Conservation (phyloP, 306 rosid species). For the Albizia julibrissin region DNA sequence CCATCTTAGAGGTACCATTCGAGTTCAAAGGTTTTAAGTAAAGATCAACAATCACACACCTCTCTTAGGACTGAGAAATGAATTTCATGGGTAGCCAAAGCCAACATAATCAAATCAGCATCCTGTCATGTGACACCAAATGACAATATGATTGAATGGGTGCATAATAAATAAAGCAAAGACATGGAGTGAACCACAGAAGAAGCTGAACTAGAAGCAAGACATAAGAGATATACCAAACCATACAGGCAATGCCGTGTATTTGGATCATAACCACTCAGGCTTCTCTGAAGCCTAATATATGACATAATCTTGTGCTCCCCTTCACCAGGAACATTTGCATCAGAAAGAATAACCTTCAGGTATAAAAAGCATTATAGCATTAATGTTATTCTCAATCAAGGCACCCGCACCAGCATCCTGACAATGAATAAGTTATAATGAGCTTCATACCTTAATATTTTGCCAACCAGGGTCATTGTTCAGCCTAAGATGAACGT, state of each 20-base stretch:
- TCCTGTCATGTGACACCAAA: conserved; percentile 60
- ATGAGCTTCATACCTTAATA: conserved; percentile 60
- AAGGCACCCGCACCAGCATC: conserved; percentile 1
- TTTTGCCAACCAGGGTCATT: conserved; percentile 97
- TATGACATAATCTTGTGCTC: conserved; percentile 99
- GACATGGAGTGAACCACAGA: not conserved
- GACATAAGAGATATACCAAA: conserved; percentile 79
- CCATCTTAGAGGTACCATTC: conserved; percentile 5
- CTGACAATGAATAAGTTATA: conserved; percentile 17
- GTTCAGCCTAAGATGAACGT: conserved; percentile 88
- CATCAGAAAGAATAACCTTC: conserved; percentile 97
- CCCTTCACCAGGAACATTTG: conserved; percentile 99
- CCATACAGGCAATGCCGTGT: conserved; percentile 99
- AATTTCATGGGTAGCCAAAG: conserved; percentile 93
- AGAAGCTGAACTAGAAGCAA: conserved; percentile 35
- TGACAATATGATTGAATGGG: conserved; percentile 22
- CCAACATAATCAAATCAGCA: conserved; percentile 99
- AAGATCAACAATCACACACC: conserved; percentile 54
- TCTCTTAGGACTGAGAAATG: conserved; percentile 98
- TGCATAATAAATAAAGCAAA: conserved; percentile 15
- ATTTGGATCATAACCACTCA: conserved; percentile 88
- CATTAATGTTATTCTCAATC: conserved; percentile 12
- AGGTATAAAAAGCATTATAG: conserved; percentile 5
- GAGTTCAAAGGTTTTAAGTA: conserved; percentile 22
- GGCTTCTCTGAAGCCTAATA: conserved; percentile 95